Base-by-base conservation (phyloP, 1,284 basidiomycete genomes). In the Cutaneotrichosporon dermatis region DNA sequence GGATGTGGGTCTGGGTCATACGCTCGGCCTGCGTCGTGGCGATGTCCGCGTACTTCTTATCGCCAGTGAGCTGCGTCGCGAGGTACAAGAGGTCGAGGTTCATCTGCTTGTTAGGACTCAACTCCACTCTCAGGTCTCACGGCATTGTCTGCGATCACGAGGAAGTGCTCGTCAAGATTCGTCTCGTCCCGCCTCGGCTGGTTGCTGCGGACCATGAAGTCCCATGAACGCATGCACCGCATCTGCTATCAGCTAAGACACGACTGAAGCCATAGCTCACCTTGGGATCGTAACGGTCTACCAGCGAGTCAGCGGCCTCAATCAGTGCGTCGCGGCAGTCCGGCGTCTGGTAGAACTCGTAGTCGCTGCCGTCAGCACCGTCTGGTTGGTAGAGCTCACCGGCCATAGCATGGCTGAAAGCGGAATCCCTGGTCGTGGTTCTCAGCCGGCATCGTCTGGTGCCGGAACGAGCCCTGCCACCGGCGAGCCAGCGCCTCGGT, bases 341-440 rank as follows among this genome's bases (percentile, higher is more conserved):
- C 52, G 68, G 62, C 33, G 60, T 52, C 0, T 66, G 67, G 0
- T 67, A 72, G 51, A 71, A 51, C 25, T 54, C 64, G 35, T 68
- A 64, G 46, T 75, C 73, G 15, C 72, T 69, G 49, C 2, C 12
- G 48, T 54, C 37, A 50, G 54, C 43, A 4, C 4, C 25, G 2
- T 25, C 25, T 25, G 2, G 3, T 9, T 6, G 4, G 2, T 12
- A 4, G 4, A 2, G 13, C 43, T 46, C n/a, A 55, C 44, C 25
- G 55, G 12, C 73, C 73, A 55, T 62, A 75, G 6, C 59, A 64
- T n/a, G 71, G 64, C 62, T 72, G 72, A 54, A 73, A 75, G 16
- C 73, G 57, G 61, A 75, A 75, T 3, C 73, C 73, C 52, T 75
- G 73, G 62, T 75, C 72, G 52, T 75, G 73, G 58, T 75, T 75